phyloP scores from a whole-genome alignment of 2,329 filamentous ascomycete species.

The Xylaria sp. region DNA sequence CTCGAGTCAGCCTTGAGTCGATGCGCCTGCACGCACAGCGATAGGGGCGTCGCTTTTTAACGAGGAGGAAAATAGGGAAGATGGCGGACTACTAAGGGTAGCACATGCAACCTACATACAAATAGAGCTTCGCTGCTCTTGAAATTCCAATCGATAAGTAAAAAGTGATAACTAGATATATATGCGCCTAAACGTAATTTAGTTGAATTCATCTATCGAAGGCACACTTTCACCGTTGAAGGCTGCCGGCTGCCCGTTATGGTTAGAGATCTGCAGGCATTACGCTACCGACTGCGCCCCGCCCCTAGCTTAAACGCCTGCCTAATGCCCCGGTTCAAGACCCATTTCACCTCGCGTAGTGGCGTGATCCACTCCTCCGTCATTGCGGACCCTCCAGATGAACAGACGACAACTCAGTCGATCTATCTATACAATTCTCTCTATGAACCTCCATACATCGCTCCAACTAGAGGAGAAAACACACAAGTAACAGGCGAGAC shows the following conservation, averaged over 20 bases:
- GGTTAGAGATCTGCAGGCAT: slow-evolving; percentile 4
- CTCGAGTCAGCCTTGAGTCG: not conserved
- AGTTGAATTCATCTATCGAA: slow-evolving; percentile 5
- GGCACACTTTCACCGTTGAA: too few species aligned
- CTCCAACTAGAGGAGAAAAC: not conserved
- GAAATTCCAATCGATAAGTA: slow-evolving; percentile 21
- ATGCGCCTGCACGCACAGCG: not conserved
- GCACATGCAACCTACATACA: too few species aligned
- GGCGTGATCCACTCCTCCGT: slow-evolving; percentile 35
- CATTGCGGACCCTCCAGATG: slow-evolving; percentile 19
- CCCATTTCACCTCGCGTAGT: slow-evolving; percentile 16
- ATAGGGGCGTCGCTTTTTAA: not conserved
- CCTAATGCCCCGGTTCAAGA: slow-evolving; percentile 22
- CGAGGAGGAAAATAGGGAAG: not conserved
- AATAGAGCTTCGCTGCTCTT: slow-evolving; percentile 7
- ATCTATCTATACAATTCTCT: not conserved
- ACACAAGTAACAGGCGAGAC: not conserved
- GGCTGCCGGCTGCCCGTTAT: too few species aligned
- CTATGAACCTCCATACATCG: not conserved
- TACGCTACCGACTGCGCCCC: slow-evolving; percentile 19
- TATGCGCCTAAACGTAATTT: not conserved
- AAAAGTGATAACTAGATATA: slow-evolving; percentile 24
- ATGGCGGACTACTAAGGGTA: too few species aligned
- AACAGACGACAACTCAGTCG: slow-evolving; percentile 3
- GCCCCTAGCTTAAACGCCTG: slow-evolving; percentile 29